phyloP scores from a whole-genome alignment of 768 basidiomycete species.

The Tephrocybe sp. region DNA sequence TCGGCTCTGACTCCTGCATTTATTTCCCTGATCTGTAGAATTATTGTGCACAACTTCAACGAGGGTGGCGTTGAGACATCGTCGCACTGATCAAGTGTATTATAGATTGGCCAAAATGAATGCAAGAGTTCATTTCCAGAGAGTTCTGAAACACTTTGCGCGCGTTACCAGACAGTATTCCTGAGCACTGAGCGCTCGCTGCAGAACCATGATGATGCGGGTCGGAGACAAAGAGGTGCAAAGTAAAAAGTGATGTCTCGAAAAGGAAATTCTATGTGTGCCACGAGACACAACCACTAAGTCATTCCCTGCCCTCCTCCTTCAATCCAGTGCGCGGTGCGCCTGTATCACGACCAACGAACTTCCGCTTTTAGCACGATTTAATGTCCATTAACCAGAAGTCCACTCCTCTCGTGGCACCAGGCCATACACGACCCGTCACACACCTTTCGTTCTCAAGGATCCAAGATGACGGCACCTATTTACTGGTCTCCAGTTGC shows the following conservation, averaged over 20 bases:
- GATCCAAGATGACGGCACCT: constrained; percentile 81
- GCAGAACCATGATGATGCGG: too few relatives aligned
- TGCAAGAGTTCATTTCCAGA: too few relatives aligned
- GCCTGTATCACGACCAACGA: constrained; percentile 46
- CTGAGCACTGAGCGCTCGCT: too few relatives aligned
- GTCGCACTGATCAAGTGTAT: too few relatives aligned
- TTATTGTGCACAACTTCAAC: too few relatives aligned
- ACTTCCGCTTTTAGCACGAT: constrained; percentile 20
- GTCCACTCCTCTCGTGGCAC: constrained; percentile 78
- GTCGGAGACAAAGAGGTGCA: constrained; percentile 12
- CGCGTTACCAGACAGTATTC: too few relatives aligned
- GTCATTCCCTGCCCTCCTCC: constrained; percentile 14
- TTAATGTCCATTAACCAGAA: constrained; percentile 67
- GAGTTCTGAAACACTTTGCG: too few relatives aligned
- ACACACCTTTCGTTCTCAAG: constrained; percentile 93
- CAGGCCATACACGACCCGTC: constrained; percentile 85
- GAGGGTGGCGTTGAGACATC: too few relatives aligned
- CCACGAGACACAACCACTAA: constrained; percentile 15
- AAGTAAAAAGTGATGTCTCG: constrained; percentile 10
- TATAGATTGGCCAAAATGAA: too few relatives aligned
- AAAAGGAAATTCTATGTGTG: constrained; percentile 19
- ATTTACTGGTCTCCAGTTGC: constrained; percentile 92
- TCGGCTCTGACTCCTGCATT: too few relatives aligned
- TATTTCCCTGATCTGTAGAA: too few relatives aligned
- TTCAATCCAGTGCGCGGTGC: constrained; percentile 47